Evolutionary conservation across 345 rosid genomes (phyloP).

Genomic region (Linum tenue): DNA sequence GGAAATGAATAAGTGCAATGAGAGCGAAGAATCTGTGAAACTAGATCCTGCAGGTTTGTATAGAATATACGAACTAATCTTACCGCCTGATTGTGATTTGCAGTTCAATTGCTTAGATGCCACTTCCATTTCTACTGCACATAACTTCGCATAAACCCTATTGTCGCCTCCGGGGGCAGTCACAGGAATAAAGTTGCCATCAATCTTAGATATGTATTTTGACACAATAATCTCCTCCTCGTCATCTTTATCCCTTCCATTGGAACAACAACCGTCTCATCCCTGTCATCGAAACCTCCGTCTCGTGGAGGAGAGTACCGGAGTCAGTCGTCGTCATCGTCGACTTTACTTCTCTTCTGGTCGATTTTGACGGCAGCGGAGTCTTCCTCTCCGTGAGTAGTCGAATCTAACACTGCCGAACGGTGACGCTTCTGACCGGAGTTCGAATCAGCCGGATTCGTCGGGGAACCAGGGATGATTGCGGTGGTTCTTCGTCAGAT

Average conservation of each 20-base stretch:
- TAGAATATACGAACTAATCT: neutral
- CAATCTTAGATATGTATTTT: slow-evolving; percentile 59
- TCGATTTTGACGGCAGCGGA: slow-evolving; percentile 15
- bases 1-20: neutral
- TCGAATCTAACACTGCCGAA: slow-evolving; percentile 20
- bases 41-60: neutral
- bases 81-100: slow-evolving; percentile 43
- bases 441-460: slow-evolving; percentile 5
- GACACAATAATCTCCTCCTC: slow-evolving; percentile 48
- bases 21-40: neutral
- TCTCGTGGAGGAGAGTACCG: slow-evolving; percentile 38
- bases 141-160: slow-evolving; percentile 76
- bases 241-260: slow-evolving; percentile 2
- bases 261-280: slow-evolving; percentile 11
- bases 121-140: slow-evolving; percentile 32
- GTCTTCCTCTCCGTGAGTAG: slow-evolving; percentile 12
- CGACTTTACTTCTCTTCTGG: slow-evolving; percentile 45
- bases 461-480: slow-evolving; percentile 13
- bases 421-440: slow-evolving; percentile 43
- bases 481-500: slow-evolving; percentile 6
- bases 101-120: slow-evolving; percentile 33
- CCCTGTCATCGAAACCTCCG: neutral
- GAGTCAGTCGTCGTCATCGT: slow-evolving; percentile 55
- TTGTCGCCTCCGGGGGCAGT: slow-evolving; percentile 76
- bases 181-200: slow-evolving; percentile 76